phyloP scores from a whole-genome alignment of 345 rosid species.

The Eucalyptus curtisii region DNA sequence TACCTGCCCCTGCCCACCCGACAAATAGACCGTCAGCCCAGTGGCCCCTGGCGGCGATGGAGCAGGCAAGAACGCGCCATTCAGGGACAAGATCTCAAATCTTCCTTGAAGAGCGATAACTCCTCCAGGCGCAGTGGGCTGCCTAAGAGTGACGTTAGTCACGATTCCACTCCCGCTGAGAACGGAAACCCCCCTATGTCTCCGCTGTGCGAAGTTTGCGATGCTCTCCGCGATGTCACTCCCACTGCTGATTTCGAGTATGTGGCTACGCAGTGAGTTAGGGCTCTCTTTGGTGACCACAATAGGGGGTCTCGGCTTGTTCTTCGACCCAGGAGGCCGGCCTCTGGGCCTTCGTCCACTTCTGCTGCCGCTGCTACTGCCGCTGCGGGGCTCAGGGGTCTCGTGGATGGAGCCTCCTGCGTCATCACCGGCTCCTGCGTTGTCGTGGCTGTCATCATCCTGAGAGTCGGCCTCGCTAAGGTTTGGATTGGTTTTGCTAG shows the following conservation, averaged over 20 bases:
- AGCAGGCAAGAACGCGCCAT: constrained; percentile 64
- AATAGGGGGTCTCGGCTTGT: constrained; percentile 64
- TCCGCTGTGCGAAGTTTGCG: constrained; percentile 47
- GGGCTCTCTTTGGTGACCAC: constrained; percentile 83
- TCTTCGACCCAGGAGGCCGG: constrained; percentile 81
- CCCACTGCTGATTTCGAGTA: constrained; percentile 67
- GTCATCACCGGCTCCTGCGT: not conserved
- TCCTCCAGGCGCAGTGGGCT: constrained; percentile 64
- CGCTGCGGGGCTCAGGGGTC: not conserved
- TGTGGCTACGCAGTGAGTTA: constrained; percentile 74
- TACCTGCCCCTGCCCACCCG: constrained; percentile 88
- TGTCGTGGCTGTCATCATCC: constrained; percentile 12
- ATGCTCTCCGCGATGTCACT: constrained; percentile 62
- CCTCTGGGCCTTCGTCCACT: constrained; percentile 72
- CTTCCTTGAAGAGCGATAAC: constrained; percentile 64
- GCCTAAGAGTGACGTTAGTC: constrained; percentile 63
- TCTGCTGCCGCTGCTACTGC: constrained; percentile 25
- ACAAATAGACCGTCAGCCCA: constrained; percentile 60
- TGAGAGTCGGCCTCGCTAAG: not conserved
- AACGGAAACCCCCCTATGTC: constrained; percentile 70
- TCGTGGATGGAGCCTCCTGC: not conserved
- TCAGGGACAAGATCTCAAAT: constrained; percentile 78
- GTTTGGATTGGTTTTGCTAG: constrained; percentile 17
- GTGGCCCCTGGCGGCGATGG: constrained; percentile 77
- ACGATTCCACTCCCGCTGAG: constrained; percentile 79